Conservation (phyloP, 2,329 filamentous ascomycete genomes). For the Raffaelea ambrosiae region DNA sequence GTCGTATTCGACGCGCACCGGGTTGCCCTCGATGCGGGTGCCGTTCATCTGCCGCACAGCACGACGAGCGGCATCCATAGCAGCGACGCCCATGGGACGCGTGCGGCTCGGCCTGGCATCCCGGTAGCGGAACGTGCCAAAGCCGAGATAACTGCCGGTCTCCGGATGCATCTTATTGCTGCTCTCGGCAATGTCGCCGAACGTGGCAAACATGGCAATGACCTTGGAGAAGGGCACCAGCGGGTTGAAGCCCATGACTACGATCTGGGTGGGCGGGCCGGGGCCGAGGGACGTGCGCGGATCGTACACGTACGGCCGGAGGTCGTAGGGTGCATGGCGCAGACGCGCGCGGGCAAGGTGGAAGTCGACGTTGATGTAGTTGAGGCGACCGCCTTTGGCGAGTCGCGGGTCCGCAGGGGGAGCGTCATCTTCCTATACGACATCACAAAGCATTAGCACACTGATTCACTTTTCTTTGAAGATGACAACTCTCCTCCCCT, state of each 20-base stretch:
- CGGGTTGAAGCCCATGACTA: slow-evolving; percentile 95
- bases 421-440: slow-evolving; percentile 67
- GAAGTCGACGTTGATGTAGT: slow-evolving; percentile 62
- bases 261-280: slow-evolving; percentile 80
- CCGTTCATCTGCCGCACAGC: slow-evolving; percentile 72
- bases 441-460: slow-evolving; percentile 43
- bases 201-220: slow-evolving; percentile 65
- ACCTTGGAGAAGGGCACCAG: slow-evolving; percentile 73
- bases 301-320: slow-evolving; percentile 78
- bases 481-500: slow-evolving; percentile 53
- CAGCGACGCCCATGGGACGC: slow-evolving; percentile 50
- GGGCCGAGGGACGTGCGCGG: slow-evolving; percentile 76
- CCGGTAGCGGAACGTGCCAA: slow-evolving; percentile 84
- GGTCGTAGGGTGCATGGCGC: slow-evolving; percentile 65
- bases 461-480: slow-evolving; percentile 22
- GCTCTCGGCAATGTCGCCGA: slow-evolving; percentile 81
- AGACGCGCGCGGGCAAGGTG: slow-evolving; percentile 63
- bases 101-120: slow-evolving; percentile 53
- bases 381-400: slow-evolving; percentile 54
- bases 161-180: slow-evolving; percentile 93
- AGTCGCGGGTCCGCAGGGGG: slow-evolving; percentile 77
- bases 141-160: slow-evolving; percentile 87
- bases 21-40: slow-evolving; percentile 67
- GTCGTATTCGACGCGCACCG: slow-evolving; percentile 79
- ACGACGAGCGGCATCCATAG: slow-evolving; percentile 70